Conservation (phyloP, 805 yeast genomes). For the Metschnikowia borealis region DNA sequence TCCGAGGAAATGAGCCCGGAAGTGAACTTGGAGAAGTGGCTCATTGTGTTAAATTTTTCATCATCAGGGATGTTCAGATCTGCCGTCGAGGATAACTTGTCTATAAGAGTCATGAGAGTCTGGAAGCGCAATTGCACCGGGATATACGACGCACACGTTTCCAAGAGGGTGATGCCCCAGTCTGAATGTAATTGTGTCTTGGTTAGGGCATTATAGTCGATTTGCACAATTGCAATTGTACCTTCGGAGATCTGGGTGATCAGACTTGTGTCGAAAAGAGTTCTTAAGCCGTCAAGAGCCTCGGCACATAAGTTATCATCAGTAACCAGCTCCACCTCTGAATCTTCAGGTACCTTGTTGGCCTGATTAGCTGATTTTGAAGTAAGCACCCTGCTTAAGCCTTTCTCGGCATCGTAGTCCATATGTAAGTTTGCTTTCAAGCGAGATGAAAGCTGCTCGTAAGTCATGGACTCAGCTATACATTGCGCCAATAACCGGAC, state of each 20-base stretch:
- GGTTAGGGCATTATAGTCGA: constrained; percentile 24
- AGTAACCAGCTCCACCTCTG: constrained; percentile 35
- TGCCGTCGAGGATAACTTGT: constrained; percentile 24
- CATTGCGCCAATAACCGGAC: constrained; percentile 38
- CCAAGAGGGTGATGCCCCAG: constrained; percentile 60
- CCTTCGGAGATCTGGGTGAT: constrained; percentile 57
- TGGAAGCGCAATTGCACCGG: constrained; percentile 77
- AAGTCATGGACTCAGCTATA: constrained; percentile 22
- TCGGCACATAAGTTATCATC: constrained; percentile 43
- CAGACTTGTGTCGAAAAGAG: constrained; percentile 61
- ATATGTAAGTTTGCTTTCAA: constrained; percentile 26
- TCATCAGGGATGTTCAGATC: constrained; percentile 15
- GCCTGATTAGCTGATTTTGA: constrained; percentile 17
- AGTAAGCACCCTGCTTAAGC: constrained; percentile 26
- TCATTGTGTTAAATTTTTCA: constrained; percentile 24
- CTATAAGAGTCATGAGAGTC: constrained; percentile 45
- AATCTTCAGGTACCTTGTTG: constrained; percentile 22
- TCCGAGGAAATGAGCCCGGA: constrained; percentile 67
- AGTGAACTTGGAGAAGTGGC: constrained; percentile 43
- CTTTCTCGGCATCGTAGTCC: constrained; percentile 23
- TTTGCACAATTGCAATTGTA: constrained; percentile 47
- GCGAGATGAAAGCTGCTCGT: constrained; percentile 20
- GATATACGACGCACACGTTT: constrained; percentile 67
- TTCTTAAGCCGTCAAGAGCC: constrained; percentile 47
- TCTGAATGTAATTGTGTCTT: constrained; percentile 9